Conservation (phyloP, 208 protist species). For the Novymonas esmeraldas region DNA sequence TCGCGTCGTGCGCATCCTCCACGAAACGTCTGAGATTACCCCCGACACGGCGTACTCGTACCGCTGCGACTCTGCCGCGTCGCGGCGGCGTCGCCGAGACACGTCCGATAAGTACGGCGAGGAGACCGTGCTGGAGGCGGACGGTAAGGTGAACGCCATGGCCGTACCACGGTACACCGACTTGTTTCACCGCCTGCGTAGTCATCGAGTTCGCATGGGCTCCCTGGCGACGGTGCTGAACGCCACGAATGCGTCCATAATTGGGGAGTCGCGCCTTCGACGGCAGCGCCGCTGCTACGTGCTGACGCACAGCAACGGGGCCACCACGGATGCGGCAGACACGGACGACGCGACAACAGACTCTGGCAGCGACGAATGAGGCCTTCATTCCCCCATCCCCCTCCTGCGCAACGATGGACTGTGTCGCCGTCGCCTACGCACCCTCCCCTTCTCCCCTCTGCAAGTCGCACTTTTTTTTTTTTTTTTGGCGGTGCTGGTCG, state of each 20-base stretch:
- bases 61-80: neutral
- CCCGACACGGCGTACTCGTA: constrained; percentile 11
- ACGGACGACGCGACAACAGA: no score
- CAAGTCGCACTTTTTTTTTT: no score
- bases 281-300: constrained; percentile 18
- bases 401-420: no score
- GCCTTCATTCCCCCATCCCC: no score
- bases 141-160: neutral
- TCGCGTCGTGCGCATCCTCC: constrained; percentile 13
- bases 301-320: constrained; percentile 11
- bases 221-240: constrained; percentile 27
- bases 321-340: no score
- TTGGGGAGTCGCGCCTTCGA: constrained; percentile 28
- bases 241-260: constrained; percentile 38
- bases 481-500: no score
- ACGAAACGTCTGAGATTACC: constrained; percentile 29
- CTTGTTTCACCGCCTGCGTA: constrained; percentile 9
- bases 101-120: no score
- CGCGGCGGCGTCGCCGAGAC: neutral
- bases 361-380: no score
- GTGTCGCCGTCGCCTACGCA: no score
- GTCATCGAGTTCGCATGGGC: constrained; percentile 12
- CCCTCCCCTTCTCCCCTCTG: no score
- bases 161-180: constrained; percentile 29
- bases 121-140: neutral